A percentile compares a stretch with the other conserved stretches of the same genome.
These are phyloP conservation scores for Termitomyces eurrhizus DNA, from an alignment of 768 basidiomycete genomes.

Conservation along the genomic window DNA sequence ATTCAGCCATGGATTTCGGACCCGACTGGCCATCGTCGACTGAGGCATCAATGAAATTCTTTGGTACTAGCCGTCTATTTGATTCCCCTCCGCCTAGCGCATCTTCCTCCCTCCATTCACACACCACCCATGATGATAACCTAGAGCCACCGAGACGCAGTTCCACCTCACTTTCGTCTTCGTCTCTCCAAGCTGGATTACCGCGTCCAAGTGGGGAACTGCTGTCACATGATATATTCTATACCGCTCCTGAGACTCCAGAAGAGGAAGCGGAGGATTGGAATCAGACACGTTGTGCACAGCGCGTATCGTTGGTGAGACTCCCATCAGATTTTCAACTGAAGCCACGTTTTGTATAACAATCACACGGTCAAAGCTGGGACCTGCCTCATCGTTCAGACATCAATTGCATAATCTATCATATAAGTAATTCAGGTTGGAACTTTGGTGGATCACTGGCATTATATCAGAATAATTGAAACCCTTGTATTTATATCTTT, in stretches of 20 bases:
- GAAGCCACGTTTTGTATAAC: slow-evolving; percentile 25
- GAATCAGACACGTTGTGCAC: slow-evolving; percentile 81
- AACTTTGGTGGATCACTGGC: background rate
- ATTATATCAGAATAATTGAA: background rate
- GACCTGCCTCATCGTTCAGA: background rate
- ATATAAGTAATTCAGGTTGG: slow-evolving; percentile 3
- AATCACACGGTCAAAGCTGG: background rate
- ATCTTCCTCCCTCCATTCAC: slow-evolving; percentile 28
- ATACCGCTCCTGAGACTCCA: slow-evolving; percentile 39
- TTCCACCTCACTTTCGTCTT: slow-evolving; percentile 3
- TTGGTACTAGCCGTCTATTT: slow-evolving; percentile 24
- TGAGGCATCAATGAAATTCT: slow-evolving; percentile 30
- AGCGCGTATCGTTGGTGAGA: slow-evolving; percentile 78
- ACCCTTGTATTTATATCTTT: slow-evolving; percentile 2
- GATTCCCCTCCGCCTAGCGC: slow-evolving; percentile 34
- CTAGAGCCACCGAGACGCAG: slow-evolving; percentile 4
- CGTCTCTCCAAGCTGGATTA: slow-evolving; percentile 5
- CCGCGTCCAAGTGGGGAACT: slow-evolving; percentile 17
- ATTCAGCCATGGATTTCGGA: slow-evolving; percentile 60
- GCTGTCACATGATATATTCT: slow-evolving; percentile 41
- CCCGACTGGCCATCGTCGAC: slow-evolving; percentile 45
- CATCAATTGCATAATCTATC: slow-evolving; percentile 7
- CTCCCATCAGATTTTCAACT: slow-evolving; percentile 53
- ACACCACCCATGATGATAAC: slow-evolving; percentile 20
- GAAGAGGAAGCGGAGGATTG: slow-evolving; percentile 85